Conservation (phyloP, 1,284 basidiomycete species). For the Fomitiporia mediterranea region DNA sequence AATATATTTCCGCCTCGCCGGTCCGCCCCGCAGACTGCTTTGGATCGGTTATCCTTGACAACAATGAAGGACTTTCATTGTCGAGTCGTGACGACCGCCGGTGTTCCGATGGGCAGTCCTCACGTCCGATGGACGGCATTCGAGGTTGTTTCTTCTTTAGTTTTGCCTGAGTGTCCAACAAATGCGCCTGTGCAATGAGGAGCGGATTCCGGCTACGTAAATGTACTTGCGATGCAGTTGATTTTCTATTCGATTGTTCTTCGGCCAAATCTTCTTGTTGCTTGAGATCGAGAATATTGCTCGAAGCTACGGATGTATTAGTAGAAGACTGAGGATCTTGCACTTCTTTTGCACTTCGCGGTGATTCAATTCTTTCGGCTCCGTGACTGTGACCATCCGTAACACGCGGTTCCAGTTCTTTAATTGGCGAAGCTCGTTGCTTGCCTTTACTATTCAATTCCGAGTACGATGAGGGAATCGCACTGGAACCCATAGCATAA, state of each 20-base stretch:
- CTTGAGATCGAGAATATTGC: not conserved
- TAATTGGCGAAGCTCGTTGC: not conserved
- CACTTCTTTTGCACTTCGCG: not conserved
- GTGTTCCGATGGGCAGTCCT: not conserved
- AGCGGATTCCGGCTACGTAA: conserved; percentile 15
- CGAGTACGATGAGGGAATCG: not conserved
- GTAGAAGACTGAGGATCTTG: not conserved
- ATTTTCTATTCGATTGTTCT: not conserved
- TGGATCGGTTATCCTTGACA: conserved; percentile 2
- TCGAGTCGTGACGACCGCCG: not conserved
- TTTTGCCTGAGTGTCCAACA: conserved; percentile 7
- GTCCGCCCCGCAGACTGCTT: not conserved
- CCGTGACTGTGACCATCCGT: not conserved
- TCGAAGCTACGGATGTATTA: not conserved
- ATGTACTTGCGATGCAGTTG: not conserved
- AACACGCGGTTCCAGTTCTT: not conserved
- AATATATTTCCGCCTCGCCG: not conserved
- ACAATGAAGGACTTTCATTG: conserved; percentile 1
- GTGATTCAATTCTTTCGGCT: not conserved
- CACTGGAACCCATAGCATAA: not conserved
- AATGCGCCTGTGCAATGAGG: conserved; percentile 13
- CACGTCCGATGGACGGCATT: not conserved
- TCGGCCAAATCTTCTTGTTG: not conserved
- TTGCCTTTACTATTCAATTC: not conserved
- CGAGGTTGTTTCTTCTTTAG: not conserved